phyloP scores from a whole-genome alignment of 2,329 filamentous ascomycete species.

The Calonectria fujianensis region DNA sequence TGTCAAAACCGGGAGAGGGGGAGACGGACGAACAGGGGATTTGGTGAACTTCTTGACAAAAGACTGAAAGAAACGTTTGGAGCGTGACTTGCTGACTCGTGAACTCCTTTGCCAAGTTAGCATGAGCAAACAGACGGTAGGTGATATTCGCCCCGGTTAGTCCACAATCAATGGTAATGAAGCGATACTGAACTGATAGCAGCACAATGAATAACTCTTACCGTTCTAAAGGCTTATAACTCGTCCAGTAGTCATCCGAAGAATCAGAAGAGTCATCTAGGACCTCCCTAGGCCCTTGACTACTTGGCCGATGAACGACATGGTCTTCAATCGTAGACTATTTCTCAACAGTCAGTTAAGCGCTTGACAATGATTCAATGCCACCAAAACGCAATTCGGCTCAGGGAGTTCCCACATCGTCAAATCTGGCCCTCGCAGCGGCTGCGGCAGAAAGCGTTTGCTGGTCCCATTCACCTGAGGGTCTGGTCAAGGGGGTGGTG shows the following conservation, averaged over 20 bases:
- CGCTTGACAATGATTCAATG: background rate
- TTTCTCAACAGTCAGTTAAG: constrained; percentile 9
- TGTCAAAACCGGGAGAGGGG: background rate
- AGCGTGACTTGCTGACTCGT: background rate
- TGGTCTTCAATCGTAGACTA: constrained; percentile 11
- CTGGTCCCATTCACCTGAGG: constrained; percentile 51
- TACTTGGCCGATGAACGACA: constrained; percentile 8
- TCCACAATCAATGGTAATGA: background rate
- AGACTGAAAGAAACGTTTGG: constrained; percentile 16
- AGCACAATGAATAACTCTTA: background rate
- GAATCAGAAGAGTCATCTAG: constrained; percentile 11
- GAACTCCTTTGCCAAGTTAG: constrained; percentile 9
- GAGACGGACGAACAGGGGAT: constrained; percentile 15
- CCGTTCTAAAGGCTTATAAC: constrained; percentile 8
- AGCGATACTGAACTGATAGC: background rate
- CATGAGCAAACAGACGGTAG: background rate
- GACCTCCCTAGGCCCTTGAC: background rate
- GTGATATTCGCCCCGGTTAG: background rate
- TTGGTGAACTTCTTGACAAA: constrained; percentile 11
- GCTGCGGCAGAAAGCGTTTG: constrained; percentile 50
- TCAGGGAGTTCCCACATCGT: constrained; percentile 13
- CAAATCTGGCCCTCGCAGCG: constrained; percentile 5
- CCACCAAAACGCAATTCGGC: background rate
- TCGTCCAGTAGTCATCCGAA: constrained; percentile 10
- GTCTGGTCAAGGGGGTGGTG: constrained; percentile 48